A percentile compares a stretch with the other conserved stretches of the same genome.
These are phyloP conservation scores for Cephaloascus fragrans DNA, from an alignment of 805 yeast genomes.

Conservation along the genomic window DNA sequence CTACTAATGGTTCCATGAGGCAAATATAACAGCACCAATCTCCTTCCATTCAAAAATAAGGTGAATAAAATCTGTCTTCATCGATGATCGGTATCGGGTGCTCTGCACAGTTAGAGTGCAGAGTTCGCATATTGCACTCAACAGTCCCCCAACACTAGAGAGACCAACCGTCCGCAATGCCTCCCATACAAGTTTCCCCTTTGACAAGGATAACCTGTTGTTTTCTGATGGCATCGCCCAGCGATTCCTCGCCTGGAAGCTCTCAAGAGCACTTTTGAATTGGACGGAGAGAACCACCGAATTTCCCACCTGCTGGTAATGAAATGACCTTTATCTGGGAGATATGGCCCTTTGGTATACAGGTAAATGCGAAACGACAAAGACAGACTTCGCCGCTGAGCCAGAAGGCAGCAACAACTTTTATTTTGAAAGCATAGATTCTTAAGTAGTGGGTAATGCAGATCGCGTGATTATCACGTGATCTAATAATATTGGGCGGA, in stretches of 20 bases:
- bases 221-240: constrained; percentile 52
- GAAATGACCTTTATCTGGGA: constrained; percentile 4
- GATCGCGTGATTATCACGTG: no score
- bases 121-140: constrained; percentile 55
- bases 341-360: constrained; percentile 18
- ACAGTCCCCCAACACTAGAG: constrained; percentile 26
- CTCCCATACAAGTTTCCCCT: constrained; percentile 33
- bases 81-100: constrained; percentile 60
- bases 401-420: constrained; percentile 6
- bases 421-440: no score
- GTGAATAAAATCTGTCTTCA: constrained; percentile 28
- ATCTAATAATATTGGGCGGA: no score
- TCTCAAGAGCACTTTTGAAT: constrained; percentile 38
- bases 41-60: no score
- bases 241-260: constrained; percentile 48
- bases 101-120: constrained; percentile 11
- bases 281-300: constrained; percentile 53
- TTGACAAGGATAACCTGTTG: constrained; percentile 8
- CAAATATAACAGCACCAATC: no score
- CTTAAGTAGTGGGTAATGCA: no score
- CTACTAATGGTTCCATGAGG: no score
- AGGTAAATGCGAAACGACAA: constrained; percentile 40
- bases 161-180: constrained; percentile 49
- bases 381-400: constrained; percentile 23
- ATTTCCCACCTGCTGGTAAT: constrained; percentile 63